Base-by-base conservation (phyloP, 371 early-diverging fungal species). In the Mucor irregularis region DNA sequence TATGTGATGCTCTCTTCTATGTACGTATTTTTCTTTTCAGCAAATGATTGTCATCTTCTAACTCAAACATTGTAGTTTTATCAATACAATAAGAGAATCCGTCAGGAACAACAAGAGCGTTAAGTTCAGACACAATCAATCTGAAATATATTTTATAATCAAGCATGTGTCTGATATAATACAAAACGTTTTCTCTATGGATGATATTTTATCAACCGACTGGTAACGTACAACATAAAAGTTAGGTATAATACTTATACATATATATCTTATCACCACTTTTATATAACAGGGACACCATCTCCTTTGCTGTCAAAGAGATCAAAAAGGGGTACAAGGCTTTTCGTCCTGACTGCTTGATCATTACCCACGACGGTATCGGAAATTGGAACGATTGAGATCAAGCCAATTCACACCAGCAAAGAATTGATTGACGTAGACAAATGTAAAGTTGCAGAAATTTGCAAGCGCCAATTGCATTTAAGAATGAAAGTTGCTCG, bases 391-490 rank as follows among this genome's bases (percentile, higher is more conserved):
- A 38, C 46, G 4, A 30, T 45, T n/a, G 56, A 56, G 39, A 47
- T 37, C 10, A 56, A 56, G 48, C 48, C 48, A 21, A 17, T 52
- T 10, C 9, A 40, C 24, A 42, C 40, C n/a, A 19, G 38, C 16
- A 54, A 54, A 46, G 47, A 45, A 46, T 28, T 54, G 8, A 26
- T 54, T 24, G 47, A 44, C 33, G 17, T 34, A 30, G 58, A 49
- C 25, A 33, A 10, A 25, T 49, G 50, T n/a, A 57, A 37, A 43
- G 28, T 57, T 49, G 49, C 49, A 39, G 58, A 57, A 33, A 39
- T 57, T 19, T 57, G 58, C 17, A 57, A 57, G 40, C 30, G 50
- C 29, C 50, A 57, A 14, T 49, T 57, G 25, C 45, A 50, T 34
- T 30, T 57, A 19, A 30, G 50, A 49, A 49, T 57, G 34, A 40